Conservation (phyloP, 495 filamentous ascomycete species). For the Aspergillus bridgeri region DNA sequence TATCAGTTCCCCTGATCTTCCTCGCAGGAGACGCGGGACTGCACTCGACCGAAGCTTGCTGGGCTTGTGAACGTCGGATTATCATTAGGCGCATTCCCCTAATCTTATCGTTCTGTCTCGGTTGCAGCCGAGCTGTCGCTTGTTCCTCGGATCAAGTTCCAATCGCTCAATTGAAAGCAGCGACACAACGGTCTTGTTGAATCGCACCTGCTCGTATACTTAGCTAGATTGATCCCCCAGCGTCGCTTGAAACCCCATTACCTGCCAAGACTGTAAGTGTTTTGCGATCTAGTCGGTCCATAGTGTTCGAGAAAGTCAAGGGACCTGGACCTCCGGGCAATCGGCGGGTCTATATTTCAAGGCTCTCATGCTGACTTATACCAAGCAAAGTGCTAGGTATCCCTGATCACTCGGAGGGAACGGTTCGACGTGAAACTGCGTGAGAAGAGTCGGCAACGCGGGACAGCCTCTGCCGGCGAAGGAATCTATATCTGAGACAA, state of each 20-base stretch:
- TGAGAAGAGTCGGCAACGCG: not conserved
- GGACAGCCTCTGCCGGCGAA: not conserved
- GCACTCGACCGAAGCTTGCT: conserved; percentile 29
- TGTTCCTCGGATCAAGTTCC: not conserved
- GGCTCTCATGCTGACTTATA: conserved; percentile 1
- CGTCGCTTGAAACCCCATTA: not conserved
- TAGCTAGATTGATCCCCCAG: conserved; percentile 5
- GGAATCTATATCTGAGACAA: conserved; percentile 27
- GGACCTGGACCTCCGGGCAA: not conserved
- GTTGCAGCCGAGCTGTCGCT: not conserved
- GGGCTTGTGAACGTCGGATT: conserved; percentile 30
- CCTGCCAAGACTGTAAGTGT: conserved; percentile 5
- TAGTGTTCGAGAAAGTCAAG: not conserved
- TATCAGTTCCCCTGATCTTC: conserved; percentile 17
- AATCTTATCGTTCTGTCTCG: not conserved
- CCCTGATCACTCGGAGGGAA: not conserved
- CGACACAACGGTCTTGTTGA: not conserved
- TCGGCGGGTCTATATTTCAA: not conserved
- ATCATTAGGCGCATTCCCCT: conserved; percentile 4
- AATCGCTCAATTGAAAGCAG: not conserved
- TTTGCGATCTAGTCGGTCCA: not conserved
- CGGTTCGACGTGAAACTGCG: not conserved
- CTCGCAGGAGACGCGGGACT: conserved; percentile 8
- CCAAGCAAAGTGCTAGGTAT: not conserved
- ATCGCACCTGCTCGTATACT: not conserved